Evolutionary conservation across 1,284 basidiomycete genomes (phyloP).

Genomic region (Ganoderma leucocontextum): DNA sequence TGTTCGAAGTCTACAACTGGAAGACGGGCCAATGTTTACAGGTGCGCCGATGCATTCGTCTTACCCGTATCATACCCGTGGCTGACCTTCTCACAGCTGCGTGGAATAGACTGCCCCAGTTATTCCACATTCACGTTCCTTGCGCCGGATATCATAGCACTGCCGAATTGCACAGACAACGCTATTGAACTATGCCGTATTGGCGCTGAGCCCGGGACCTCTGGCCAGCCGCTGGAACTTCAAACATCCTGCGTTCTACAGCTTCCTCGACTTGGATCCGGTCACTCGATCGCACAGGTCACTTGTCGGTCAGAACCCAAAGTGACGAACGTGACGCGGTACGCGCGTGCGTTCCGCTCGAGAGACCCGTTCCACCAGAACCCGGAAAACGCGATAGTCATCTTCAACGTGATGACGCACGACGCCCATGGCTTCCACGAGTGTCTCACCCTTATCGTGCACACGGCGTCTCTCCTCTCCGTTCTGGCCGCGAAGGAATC

Average conservation of each 20-base stretch:
- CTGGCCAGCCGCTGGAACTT: slow-evolving; percentile 17
- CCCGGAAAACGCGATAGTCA: slow-evolving; percentile 32
- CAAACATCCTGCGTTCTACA: slow-evolving; percentile 26
- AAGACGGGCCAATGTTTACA: slow-evolving; percentile 47
- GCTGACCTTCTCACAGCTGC: slow-evolving; percentile 13
- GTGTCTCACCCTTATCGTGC: slow-evolving; percentile 35
- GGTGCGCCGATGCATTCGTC: slow-evolving; percentile 37
- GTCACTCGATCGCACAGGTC: slow-evolving; percentile 26
- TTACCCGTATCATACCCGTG: not conserved
- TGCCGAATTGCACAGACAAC: slow-evolving; percentile 33
- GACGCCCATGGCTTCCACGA: slow-evolving; percentile 30
- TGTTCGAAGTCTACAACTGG: slow-evolving; percentile 54
- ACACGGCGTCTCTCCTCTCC: slow-evolving; percentile 33
- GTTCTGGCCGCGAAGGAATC: slow-evolving; percentile 15
- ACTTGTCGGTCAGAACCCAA: slow-evolving; percentile 39
- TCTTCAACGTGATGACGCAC: slow-evolving; percentile 37
- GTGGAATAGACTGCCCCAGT: slow-evolving; percentile 22
- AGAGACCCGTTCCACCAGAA: slow-evolving; percentile 31
- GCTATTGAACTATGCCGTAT: slow-evolving; percentile 35
- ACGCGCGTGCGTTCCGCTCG: slow-evolving; percentile 20
- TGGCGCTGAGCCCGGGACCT: slow-evolving; percentile 8
- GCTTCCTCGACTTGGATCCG: slow-evolving; percentile 26
- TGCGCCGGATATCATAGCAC: slow-evolving; percentile 46
- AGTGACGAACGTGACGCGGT: slow-evolving; percentile 21
- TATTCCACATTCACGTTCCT: slow-evolving; percentile 54